phyloP scores from a whole-genome alignment of 192 early-diverging fungal genomes.

The Dimargaris xerosporica region DNA sequence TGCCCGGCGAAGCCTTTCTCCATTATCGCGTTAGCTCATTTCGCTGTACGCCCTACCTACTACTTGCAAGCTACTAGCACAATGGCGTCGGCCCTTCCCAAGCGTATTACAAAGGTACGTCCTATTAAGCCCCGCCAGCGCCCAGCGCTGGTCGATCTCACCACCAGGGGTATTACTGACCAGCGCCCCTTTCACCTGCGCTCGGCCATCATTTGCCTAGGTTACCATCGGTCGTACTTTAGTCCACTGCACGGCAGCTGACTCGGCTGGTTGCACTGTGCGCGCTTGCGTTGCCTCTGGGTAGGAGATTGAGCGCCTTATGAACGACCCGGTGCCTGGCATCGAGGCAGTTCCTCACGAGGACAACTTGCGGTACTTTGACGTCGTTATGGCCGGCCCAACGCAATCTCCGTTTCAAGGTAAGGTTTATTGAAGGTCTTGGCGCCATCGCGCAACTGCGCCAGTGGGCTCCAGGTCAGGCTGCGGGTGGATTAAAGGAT shows the following conservation, averaged over 20 bases:
- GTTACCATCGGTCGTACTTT: not conserved
- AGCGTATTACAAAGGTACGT: not conserved
- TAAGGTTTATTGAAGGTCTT: no score
- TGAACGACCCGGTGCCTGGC: conserved; percentile 87
- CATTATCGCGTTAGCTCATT: no score
- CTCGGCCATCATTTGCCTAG: not conserved
- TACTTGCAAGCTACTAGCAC: no score
- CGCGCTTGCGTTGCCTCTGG: no score
- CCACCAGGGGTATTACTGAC: not conserved
- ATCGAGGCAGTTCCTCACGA: conserved; percentile 80
- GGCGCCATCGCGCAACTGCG: no score
- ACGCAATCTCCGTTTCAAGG: conserved; percentile 90
- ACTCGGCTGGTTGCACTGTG: not conserved
- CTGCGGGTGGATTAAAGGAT: no score
- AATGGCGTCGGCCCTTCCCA: not conserved
- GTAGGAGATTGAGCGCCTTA: conserved; percentile 90
- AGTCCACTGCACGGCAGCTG: not conserved
- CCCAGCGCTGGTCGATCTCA: not conserved
- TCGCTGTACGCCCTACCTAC: no score
- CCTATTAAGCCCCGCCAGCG: not conserved
- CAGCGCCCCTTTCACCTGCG: not conserved
- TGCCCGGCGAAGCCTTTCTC: no score
- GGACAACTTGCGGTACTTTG: conserved; percentile 94
- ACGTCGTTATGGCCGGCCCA: conserved; percentile 86
- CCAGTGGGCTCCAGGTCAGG: no score